Conservation (phyloP, 2,329 filamentous ascomycete genomes). For the Calonectria ilicicola region DNA sequence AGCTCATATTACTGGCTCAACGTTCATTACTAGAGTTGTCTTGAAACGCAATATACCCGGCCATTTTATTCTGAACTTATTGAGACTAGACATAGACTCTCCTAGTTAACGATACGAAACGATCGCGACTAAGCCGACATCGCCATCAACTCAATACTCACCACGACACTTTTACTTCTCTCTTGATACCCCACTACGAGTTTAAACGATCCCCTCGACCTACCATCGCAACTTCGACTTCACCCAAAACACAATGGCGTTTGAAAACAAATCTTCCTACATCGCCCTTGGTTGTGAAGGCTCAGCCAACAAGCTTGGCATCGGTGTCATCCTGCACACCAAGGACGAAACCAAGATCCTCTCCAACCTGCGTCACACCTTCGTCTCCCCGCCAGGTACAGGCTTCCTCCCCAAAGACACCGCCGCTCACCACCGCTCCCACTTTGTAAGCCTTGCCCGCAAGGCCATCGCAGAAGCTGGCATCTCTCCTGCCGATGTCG, state of each 20-base stretch:
- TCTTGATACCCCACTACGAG: conserved; percentile 14
- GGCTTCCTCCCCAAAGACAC: conserved; percentile 98
- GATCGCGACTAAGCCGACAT: neutral
- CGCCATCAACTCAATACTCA: neutral
- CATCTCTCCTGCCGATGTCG: conserved; percentile 73
- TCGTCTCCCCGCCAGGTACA: conserved; percentile 88
- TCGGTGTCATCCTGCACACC: conserved; percentile 89
- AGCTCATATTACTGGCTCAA: neutral
- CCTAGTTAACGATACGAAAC: neutral
- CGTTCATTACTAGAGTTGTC: neutral
- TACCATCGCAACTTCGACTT: neutral
- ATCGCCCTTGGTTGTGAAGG: conserved; percentile 79
- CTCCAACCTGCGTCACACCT: conserved; percentile 95
- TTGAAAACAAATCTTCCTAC: conserved; percentile 54
- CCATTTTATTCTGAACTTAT: neutral
- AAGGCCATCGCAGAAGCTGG: conserved; percentile 79
- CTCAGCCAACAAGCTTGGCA: conserved; percentile 96
- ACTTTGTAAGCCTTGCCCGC: conserved; percentile 86
- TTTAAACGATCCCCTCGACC: neutral
- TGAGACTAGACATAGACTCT: neutral
- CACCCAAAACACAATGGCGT: conserved; percentile 30
- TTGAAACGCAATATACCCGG: neutral
- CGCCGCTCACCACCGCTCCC: conserved; percentile 87
- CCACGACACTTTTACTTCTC: neutral
- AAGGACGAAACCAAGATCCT: conserved; percentile 73